These are phyloP conservation scores for Lactarius quietus DNA, from an alignment of 768 basidiomycete species.

Conservation along the genomic window DNA sequence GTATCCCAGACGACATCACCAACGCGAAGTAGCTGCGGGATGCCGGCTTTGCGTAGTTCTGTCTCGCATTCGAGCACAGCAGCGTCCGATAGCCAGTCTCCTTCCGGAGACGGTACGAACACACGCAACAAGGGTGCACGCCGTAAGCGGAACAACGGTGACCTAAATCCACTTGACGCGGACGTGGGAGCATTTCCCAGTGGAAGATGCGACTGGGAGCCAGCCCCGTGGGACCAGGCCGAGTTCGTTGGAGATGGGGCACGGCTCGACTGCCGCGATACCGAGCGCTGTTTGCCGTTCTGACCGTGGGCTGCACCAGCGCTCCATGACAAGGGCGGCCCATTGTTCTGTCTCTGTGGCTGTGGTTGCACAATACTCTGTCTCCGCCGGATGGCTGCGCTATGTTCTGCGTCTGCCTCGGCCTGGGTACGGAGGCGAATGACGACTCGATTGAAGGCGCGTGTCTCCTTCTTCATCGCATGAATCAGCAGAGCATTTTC, in stretches of 20 bases:
- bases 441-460: conserved; percentile 78
- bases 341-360: conserved; percentile 7
- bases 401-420: conserved; percentile 48
- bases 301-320: conserved; percentile 20
- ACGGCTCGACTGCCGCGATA: conserved; percentile 52
- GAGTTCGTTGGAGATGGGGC: conserved; percentile 63
- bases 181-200: conserved; percentile 12
- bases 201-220: conserved; percentile 30
- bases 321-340: conserved; percentile 25
- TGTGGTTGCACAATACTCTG: conserved; percentile 18
- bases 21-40: conserved; percentile 56
- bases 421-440: conserved; percentile 76
- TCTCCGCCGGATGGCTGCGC: conserved; percentile 17
- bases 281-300: conserved; percentile 12
- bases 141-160: conserved; percentile 64
- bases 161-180: conserved; percentile 44
- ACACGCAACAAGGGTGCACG: conserved; percentile 77
- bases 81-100: conserved; percentile 80
- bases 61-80: conserved; percentile 80
- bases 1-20: conserved; percentile 88
- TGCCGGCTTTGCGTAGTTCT: conserved; percentile 68
- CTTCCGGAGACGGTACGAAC: conserved; percentile 83
- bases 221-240: conserved; percentile 41
- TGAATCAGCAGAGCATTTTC: conserved; percentile 45
- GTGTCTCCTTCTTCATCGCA: conserved; percentile 55